These are phyloP conservation scores for Zarea fungicola DNA, from an alignment of 2,329 filamentous ascomycete genomes.

Conservation along the genomic window DNA sequence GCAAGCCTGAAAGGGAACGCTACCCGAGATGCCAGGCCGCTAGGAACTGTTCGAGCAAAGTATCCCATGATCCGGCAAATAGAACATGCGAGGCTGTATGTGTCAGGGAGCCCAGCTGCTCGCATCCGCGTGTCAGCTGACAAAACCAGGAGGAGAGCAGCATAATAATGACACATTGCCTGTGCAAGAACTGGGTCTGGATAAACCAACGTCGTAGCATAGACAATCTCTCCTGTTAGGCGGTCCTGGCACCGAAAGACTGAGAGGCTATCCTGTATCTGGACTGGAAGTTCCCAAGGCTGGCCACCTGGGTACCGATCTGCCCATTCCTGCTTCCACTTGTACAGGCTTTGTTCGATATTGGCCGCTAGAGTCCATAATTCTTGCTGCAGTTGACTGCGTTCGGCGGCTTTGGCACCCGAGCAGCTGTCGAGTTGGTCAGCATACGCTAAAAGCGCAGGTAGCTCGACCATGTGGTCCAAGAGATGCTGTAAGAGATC, in stretches of 20 bases:
- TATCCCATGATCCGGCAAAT: not conserved
- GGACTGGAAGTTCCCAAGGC: not conserved
- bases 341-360: not conserved
- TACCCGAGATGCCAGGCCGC: not conserved
- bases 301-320: not conserved
- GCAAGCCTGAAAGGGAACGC: not conserved
- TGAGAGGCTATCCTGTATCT: not conserved
- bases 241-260: not conserved
- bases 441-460: not conserved
- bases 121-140: not conserved
- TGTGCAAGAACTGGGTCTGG: not conserved
- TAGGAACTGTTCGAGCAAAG: conserved; percentile 1
- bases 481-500: conserved; percentile 1
- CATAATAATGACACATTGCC: conserved; percentile 2
- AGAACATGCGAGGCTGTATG: not conserved
- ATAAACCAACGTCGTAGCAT: not conserved
- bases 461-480: not conserved
- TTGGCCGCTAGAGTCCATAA: not conserved
- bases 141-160: not conserved
- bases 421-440: not conserved
- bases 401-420: not conserved
- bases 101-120: not conserved
- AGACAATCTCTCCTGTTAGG: not conserved
- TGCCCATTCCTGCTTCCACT: conserved; percentile 1
- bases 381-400: not conserved